Evolutionary conservation across 2,329 filamentous ascomycete genomes (phyloP).

Genomic region (Colletotrichum sp.): DNA sequence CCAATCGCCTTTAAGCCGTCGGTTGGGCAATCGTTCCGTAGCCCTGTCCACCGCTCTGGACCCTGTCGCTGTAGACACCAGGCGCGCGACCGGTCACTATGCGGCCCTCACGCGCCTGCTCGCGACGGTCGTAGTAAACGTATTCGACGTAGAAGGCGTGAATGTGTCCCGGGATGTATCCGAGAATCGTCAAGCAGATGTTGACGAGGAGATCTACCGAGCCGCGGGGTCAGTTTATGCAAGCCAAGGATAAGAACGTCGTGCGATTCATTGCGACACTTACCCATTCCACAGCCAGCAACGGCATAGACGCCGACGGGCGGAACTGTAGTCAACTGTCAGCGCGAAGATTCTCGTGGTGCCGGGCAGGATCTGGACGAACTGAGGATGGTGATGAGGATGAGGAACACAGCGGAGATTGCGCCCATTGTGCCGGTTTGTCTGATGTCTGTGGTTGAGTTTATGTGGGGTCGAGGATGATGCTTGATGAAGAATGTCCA

Average conservation of each 20-base stretch:
- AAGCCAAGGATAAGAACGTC: not conserved
- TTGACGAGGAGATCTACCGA: slow-evolving; percentile 67
- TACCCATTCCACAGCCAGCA: slow-evolving; percentile 66
- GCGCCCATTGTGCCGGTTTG: slow-evolving; percentile 49
- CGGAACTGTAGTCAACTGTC: slow-evolving; percentile 56
- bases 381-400: slow-evolving; percentile 61
- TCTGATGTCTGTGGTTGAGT: slow-evolving; percentile 7
- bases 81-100: slow-evolving; percentile 62
- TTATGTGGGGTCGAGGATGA: not conserved
- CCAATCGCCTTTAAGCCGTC: not conserved
- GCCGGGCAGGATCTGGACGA: slow-evolving; percentile 39
- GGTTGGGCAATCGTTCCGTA: slow-evolving; percentile 54
- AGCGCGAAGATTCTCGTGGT: slow-evolving; percentile 17
- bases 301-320: slow-evolving; percentile 69
- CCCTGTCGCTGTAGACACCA: slow-evolving; percentile 73
- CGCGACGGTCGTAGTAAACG: slow-evolving; percentile 78
- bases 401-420: slow-evolving; percentile 51
- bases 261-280: slow-evolving; percentile 21
- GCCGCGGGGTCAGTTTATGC: not conserved
- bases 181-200: slow-evolving; percentile 69
- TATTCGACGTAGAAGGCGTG: slow-evolving; percentile 85
- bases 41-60: slow-evolving; percentile 71
- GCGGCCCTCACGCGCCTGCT: slow-evolving; percentile 64
- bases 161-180: slow-evolving; percentile 79
- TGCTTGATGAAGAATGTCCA: not conserved